These are phyloP conservation scores for Cutaneotrichosporon cutaneum DNA, from an alignment of 1,284 basidiomycete species.

Conservation along the genomic window DNA sequence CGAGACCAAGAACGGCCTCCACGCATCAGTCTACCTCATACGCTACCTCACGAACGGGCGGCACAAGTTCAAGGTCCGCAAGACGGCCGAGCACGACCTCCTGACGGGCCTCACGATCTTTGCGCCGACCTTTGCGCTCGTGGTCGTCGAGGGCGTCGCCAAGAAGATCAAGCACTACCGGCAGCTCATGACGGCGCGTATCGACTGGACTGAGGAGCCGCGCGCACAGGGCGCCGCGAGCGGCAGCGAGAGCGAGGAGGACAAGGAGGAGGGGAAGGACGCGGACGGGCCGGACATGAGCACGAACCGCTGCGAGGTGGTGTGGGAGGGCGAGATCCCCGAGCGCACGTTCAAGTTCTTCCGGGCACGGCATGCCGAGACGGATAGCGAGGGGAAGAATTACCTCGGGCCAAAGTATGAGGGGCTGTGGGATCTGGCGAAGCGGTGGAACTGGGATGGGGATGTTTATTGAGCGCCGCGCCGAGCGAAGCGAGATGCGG, in stretches of 20 bases:
- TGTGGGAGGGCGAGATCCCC: constrained; percentile 88
- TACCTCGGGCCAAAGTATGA: constrained; percentile 56
- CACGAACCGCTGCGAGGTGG: constrained; percentile 81
- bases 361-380: constrained; percentile 78
- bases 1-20: constrained; percentile 76
- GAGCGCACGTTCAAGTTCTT: constrained; percentile 80
- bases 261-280: constrained; percentile 18
- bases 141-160: constrained; percentile 88
- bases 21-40: constrained; percentile 85
- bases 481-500: not conserved
- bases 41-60: constrained; percentile 85
- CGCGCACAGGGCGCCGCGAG: constrained; percentile 63
- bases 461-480: constrained; percentile 40
- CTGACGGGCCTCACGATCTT: constrained; percentile 87
- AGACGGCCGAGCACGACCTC: constrained; percentile 88
- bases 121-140: constrained; percentile 80
- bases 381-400: constrained; percentile 81
- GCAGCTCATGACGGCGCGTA: constrained; percentile 79
- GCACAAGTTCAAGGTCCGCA: constrained; percentile 93
- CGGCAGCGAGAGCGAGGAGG: constrained; percentile 53
- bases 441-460: constrained; percentile 58
- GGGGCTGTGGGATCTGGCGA: constrained; percentile 90
- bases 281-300: constrained; percentile 61
- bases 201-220: constrained; percentile 93
- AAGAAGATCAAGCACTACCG: constrained; percentile 88